Evolutionary conservation across 106 monocot genomes (phyloP).

Genomic region (Amphibolis antarctica): DNA sequence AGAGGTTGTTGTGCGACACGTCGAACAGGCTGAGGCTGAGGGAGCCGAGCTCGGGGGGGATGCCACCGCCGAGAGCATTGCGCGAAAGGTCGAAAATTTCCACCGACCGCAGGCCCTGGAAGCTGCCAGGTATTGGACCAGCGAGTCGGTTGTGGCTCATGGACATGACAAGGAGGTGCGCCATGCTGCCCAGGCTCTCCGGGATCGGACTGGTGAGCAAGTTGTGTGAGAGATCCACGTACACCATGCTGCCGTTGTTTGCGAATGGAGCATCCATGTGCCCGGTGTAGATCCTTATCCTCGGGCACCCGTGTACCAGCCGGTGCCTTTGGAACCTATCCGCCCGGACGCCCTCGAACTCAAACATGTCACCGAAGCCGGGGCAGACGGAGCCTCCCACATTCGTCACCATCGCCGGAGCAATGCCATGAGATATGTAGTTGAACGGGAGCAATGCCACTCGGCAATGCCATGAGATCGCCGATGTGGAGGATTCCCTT

Average conservation of each 20-base stretch:
- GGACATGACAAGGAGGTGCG: constrained; percentile 46
- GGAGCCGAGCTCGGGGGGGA: constrained; percentile 35
- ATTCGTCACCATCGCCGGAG: constrained; percentile 56
- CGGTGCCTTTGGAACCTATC: constrained; percentile 47
- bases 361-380: constrained; percentile 49
- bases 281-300: constrained; percentile 53
- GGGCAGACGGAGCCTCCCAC: constrained; percentile 52
- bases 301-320: constrained; percentile 27
- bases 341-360: constrained; percentile 52
- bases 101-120: neutral
- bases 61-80: constrained; percentile 51
- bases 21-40: constrained; percentile 52
- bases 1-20: constrained; percentile 72
- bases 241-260: constrained; percentile 33
- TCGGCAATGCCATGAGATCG: too few relatives aligned
- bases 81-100: neutral
- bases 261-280: constrained; percentile 35
- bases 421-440: constrained; percentile 43
- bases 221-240: constrained; percentile 67
- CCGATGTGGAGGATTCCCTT: too few relatives aligned
- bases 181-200: constrained; percentile 40
- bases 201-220: constrained; percentile 44
- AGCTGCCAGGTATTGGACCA: constrained; percentile 8
- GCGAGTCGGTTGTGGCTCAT: constrained; percentile 59
- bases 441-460: constrained; percentile 33